These are phyloP conservation scores for Lepiota venenata DNA, from an alignment of 768 basidiomycete genomes.

Conservation along the genomic window DNA sequence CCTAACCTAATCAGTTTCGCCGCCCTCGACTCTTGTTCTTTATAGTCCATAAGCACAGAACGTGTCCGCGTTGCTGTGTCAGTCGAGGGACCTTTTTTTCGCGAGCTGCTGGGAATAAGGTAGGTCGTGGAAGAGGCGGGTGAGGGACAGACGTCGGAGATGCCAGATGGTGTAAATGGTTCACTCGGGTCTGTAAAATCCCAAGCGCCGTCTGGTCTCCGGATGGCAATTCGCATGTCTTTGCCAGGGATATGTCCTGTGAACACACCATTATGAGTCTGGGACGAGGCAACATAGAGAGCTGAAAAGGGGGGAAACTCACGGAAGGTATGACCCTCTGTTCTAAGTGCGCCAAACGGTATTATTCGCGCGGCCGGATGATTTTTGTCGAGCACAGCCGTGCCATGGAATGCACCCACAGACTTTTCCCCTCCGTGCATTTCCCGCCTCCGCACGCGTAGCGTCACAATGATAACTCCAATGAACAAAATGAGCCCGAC, in stretches of 20 bases:
- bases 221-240: constrained; percentile 56
- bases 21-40: constrained; percentile 19
- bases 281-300: background rate
- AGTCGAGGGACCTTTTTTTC: background rate
- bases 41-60: constrained; percentile 14
- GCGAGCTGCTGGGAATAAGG: background rate
- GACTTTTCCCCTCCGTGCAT: constrained; percentile 13
- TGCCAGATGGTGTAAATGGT: constrained; percentile 36
- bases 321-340: constrained; percentile 38
- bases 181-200: constrained; percentile 42
- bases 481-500: constrained; percentile 27
- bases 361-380: constrained; percentile 40
- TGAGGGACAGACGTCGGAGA: constrained; percentile 26
- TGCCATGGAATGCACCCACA: constrained; percentile 27
- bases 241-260: constrained; percentile 48
- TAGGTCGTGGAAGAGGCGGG: constrained; percentile 13
- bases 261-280: background rate
- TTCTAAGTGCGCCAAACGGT: constrained; percentile 34
- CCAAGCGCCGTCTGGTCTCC: constrained; percentile 55
- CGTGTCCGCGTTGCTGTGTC: background rate
- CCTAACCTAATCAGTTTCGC: constrained; percentile 6
- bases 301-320: constrained; percentile 15
- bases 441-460: constrained; percentile 28
- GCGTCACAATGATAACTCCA: constrained; percentile 27
- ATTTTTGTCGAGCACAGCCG: constrained; percentile 21